Base-by-base conservation (phyloP, 1,139 yeast genomes). In the Suzukiozyma palmioleophila region DNA sequence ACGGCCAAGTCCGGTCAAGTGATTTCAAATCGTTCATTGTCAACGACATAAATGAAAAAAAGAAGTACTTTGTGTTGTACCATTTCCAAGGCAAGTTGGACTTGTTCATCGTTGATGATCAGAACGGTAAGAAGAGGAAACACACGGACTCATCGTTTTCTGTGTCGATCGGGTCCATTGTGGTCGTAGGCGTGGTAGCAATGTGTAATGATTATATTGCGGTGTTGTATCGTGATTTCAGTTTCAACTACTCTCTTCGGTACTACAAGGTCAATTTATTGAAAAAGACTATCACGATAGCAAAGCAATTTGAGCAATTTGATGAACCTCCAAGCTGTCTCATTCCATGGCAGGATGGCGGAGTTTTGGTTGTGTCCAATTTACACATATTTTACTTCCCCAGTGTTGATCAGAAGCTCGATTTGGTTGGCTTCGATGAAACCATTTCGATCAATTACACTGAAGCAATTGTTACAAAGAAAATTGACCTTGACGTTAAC, bases 191-290 rank as follows among this genome's bases (percentile, higher is more conserved):
- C 40, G 48, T 66, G 39, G 52, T 50, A 1, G 33, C 48, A 3
- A 36, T 53, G 9, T 29, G 38, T 1, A 35, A 36, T 2, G 39
- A 43, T 11, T 33, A 45, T 3, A 25, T 69, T 10, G 69, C 69
- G 0, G 46, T 68, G 1, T 45, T 68, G 12, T 68, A 66, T 44
- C 52, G 73, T 26, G 74, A 68, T 39, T 59, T 60, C 34, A 60
- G 62, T 35, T 64, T 59, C 43, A 53, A 56, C 32, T 60, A 54
- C 39, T 62, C 67, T 3, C 42, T 69, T 33, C 48, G 75, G 26
- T 59, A 51, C 42, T 66, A 64, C 44, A 37, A 46, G 12, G 41
- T 60, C 3, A 43, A 48, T n/a, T 7, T 37, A 6, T 26, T 31
- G 1, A 37, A 39, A 4, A 43, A 40, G 9, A 39, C 38, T 2